Conservation (phyloP, 2,329 filamentous ascomycete genomes). For the Coniochaeta ligniaria region DNA sequence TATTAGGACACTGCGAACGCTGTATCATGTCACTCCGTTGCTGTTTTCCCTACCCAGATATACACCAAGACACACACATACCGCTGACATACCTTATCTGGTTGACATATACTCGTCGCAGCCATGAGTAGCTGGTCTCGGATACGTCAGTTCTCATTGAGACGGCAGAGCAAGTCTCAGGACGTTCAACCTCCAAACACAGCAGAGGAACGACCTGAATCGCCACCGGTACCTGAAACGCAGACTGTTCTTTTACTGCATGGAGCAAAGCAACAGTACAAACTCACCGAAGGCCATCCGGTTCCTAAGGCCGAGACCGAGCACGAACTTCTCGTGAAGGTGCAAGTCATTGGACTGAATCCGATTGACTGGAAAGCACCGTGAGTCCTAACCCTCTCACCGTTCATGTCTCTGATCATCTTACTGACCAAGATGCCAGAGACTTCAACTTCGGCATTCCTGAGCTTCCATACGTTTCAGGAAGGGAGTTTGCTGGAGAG, state of each 20-base stretch:
- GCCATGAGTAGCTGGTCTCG: not conserved
- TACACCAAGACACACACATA: not conserved
- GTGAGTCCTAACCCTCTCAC: slow-evolving; percentile 34
- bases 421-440: slow-evolving; percentile 17
- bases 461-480: slow-evolving; percentile 59
- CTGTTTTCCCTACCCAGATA: not conserved
- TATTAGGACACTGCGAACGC: not conserved
- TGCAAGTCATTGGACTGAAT: slow-evolving; percentile 62
- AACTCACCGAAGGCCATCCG: slow-evolving; percentile 18
- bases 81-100: not conserved
- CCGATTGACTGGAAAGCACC: slow-evolving; percentile 72
- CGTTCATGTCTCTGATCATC: not conserved
- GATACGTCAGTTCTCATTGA: not conserved
- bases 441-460: slow-evolving; percentile 67
- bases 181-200: not conserved
- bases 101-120: not conserved
- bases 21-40: not conserved
- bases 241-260: slow-evolving; percentile 22
- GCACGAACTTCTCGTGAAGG: slow-evolving; percentile 54
- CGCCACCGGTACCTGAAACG: slow-evolving; percentile 4
- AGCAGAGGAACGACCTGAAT: not conserved
- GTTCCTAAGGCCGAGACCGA: slow-evolving; percentile 16
- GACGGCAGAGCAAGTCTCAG: not conserved
- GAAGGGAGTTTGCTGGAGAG: slow-evolving; percentile 61
- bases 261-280: slow-evolving; percentile 19